Evolutionary conservation across 2,329 filamentous ascomycete species (phyloP), one percentile per base, ranked within the genome.

Genomic region (Biscogniauxia mediterranea): DNA sequence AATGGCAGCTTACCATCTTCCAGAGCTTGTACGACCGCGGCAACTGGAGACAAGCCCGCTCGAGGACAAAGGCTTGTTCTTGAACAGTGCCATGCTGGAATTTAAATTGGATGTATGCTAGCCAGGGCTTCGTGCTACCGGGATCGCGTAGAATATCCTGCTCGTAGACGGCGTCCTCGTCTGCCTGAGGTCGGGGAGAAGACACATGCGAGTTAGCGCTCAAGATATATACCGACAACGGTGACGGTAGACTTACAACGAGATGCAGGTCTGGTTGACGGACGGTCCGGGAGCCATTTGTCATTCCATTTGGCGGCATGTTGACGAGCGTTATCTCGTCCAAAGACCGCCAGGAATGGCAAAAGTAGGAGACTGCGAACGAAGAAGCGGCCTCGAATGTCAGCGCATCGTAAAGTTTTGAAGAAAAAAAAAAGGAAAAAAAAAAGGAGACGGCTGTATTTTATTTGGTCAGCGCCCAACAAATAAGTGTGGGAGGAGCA

Each of bases 21-120:
- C 95, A 99, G 55, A 99, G 83, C 80, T 99, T 99, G 81, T 97
- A 99, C 26, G 94, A 98, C 68, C 95, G 87, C 55, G 95, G 95
- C 53, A 99, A 84, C 70, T 96, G 90, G 65, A 86, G 83, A 76
- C 94, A 97, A 61, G 95, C 94, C 72, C 95, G 87, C 78, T 98
- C 95, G 80, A 98, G 90, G 46, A 93, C 85, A 68, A 86, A 88
- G 8, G 93, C 91, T 78, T 96, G 94, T 79, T 98, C 94, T 58
- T 92, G 86, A 52, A 91, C 73, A 52, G 85, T 91, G 69, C 93
- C 94, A 83, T 96, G 90, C 69, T 92, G 90, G 69, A 87, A 80
- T 79, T 99, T 99, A 83, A 91, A 93, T 68, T 92, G 88, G 74
- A 94, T 91, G 77, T 98, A 99, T 68, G 92, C 88, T 61, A 99